phyloP scores from a whole-genome alignment of 202 grass and related monocot species.

The Elaeis oleifera region DNA sequence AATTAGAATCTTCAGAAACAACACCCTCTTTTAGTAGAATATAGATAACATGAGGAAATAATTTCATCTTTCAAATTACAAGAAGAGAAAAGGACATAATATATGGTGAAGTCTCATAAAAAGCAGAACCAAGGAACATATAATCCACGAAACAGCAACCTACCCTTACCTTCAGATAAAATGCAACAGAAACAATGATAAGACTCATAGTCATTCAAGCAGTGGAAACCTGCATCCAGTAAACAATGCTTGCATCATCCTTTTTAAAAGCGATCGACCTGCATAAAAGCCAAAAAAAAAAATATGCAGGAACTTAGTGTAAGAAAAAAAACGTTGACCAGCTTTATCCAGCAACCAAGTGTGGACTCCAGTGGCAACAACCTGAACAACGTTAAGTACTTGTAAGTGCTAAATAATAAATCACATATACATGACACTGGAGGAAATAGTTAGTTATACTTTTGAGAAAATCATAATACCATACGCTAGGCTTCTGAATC shows the following conservation, averaged over 20 bases:
- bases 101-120: no score
- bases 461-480: no score
- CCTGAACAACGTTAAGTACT: constrained; percentile 26
- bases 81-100: no score
- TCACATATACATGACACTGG: no score
- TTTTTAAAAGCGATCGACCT: background rate
- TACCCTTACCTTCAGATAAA: constrained; percentile 55
- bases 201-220: constrained; percentile 47
- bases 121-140: background rate
- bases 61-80: no score
- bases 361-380: constrained; percentile 58
- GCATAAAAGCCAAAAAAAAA: constrained; percentile 11
- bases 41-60: constrained; percentile 8
- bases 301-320: constrained; percentile 34
- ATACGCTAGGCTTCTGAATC: background rate
- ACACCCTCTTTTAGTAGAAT: constrained; percentile 32
- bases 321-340: constrained; percentile 54
- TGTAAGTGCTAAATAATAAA: background rate
- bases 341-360: constrained; percentile 69
- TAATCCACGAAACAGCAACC: background rate
- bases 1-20: constrained; percentile 35
- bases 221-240: constrained; percentile 43
- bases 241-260: background rate
- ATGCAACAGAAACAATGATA: constrained; percentile 50
- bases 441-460: no score